Conservation (phyloP, 106 monocot genomes). For the Dendrobium nobile region DNA sequence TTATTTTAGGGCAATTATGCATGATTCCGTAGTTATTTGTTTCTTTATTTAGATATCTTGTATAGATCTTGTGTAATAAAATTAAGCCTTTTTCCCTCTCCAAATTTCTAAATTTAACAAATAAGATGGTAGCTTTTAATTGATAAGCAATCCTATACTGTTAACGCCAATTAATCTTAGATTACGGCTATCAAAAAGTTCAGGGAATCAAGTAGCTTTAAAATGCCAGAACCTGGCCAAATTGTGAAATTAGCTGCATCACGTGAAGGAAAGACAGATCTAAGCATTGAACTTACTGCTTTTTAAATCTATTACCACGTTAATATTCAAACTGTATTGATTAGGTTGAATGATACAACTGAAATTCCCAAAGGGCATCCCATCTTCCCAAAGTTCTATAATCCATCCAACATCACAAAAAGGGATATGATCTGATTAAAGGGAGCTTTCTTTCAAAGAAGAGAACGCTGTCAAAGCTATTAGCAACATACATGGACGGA, state of each 20-base stretch:
- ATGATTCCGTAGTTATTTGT: too few species aligned
- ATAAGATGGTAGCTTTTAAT: too few species aligned
- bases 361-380: not conserved
- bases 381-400: not conserved
- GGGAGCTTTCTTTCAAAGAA: not conserved
- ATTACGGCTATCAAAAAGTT: too few species aligned
- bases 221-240: not conserved
- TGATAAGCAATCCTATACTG: too few species aligned
- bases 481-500: not conserved
- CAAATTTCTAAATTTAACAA: too few species aligned
- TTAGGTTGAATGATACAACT: not conserved
- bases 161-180: too few species aligned
- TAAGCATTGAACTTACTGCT: not conserved
- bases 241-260: not conserved
- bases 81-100: too few species aligned
- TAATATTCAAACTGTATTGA: not conserved
- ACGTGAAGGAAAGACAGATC: not conserved
- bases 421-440: not conserved
- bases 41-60: too few species aligned
- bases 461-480: not conserved
- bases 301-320: not conserved
- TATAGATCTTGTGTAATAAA: too few species aligned
- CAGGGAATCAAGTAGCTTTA: too few species aligned
- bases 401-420: not conserved
- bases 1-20: too few species aligned